Evolutionary conservation across 352 stramenopile genomes (phyloP), one percentile per base, ranked within the genome.

Genomic region (Pythium inflatum): DNA sequence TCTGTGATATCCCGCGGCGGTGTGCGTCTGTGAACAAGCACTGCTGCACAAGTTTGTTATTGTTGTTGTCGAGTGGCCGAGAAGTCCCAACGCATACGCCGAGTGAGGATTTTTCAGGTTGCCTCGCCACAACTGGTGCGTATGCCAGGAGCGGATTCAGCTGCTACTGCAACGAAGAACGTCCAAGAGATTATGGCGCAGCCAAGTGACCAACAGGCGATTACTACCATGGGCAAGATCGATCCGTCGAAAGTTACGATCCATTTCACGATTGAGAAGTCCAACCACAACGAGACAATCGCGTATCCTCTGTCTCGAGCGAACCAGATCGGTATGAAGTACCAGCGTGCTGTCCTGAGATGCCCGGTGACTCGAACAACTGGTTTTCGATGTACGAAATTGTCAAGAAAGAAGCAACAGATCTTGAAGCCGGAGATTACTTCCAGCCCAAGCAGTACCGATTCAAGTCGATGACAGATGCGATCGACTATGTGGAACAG

Each of bases 321-420:
- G 16, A 50, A 50, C 41, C 41, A 50, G 12, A 50, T 50, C 36
- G 36, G 36, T 16, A 43, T 43, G 36, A 43, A 43, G 16, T 43
- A 43, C 36, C 36, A 43, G 16, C 36, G 36, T 16, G 36, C 36
- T 16, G 36, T 50, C n/a, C 20, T 50, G 41, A 50, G 11, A 13
- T 50, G 11, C 41, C 41, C 9, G 41, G 66, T 45, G 30, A 36
- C 11, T 34, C 56, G 28, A 13, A 31, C 4, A 64, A 38, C 24
- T 66, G 58, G 58, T 49, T 66, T 22, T 66, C 58, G 6, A 9
- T 66, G 58, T 66, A 66, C n/a, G 45, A 57, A 28, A 7, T 57
- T 9, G 16, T 16, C 36, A 43, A 43, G 16, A 43, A 43, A 43
- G 36, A 43, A 43, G 9, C 58, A 56, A n/a, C 48, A 64, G 43